These are phyloP conservation scores for Venustampulla echinocandica DNA, from an alignment of 495 filamentous ascomycete genomes.

Conservation along the genomic window DNA sequence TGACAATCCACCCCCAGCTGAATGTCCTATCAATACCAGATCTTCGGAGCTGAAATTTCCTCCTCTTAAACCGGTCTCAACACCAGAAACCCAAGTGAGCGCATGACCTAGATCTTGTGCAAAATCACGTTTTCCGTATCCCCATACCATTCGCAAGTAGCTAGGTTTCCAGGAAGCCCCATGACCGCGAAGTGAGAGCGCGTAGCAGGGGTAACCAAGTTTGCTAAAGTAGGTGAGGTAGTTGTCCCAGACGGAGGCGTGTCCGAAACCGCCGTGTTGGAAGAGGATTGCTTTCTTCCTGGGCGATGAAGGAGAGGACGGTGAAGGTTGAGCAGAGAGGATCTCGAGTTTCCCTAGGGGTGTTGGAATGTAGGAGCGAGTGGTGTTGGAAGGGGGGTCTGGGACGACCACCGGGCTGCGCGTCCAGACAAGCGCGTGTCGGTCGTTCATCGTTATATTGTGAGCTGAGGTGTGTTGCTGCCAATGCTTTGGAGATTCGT, in stretches of 20 bases:
- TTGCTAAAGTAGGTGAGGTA: slow-evolving; percentile 35
- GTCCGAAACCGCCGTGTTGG: slow-evolving; percentile 40
- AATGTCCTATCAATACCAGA: slow-evolving; percentile 39
- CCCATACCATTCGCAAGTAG: slow-evolving; percentile 30
- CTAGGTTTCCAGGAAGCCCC: slow-evolving; percentile 38
- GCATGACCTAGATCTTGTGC: slow-evolving; percentile 35
- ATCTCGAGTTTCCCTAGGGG: slow-evolving; percentile 34
- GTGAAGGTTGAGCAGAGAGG: slow-evolving; percentile 23
- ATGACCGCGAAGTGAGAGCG: slow-evolving; percentile 41
- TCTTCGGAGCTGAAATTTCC: slow-evolving; percentile 14
- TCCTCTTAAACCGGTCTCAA: slow-evolving; percentile 14
- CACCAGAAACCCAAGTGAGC: slow-evolving; percentile 25
- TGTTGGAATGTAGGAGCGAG: slow-evolving; percentile 27
- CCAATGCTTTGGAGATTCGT: too few species aligned
- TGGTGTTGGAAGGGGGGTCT: slow-evolving; percentile 25
- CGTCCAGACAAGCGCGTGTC: not conserved
- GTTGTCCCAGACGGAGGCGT: slow-evolving; percentile 37
- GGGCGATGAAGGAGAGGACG: not conserved
- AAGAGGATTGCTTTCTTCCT: slow-evolving; percentile 31
- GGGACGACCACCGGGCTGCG: not conserved
- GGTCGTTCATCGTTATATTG: too few species aligned
- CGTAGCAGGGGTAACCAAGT: slow-evolving; percentile 36
- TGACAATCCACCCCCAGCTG: slow-evolving; percentile 34
- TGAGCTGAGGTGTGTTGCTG: too few species aligned
- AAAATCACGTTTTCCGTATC: slow-evolving; percentile 28